Base-by-base conservation (phyloP, 768 basidiomycete species). In the Neoboletus magnificus region DNA sequence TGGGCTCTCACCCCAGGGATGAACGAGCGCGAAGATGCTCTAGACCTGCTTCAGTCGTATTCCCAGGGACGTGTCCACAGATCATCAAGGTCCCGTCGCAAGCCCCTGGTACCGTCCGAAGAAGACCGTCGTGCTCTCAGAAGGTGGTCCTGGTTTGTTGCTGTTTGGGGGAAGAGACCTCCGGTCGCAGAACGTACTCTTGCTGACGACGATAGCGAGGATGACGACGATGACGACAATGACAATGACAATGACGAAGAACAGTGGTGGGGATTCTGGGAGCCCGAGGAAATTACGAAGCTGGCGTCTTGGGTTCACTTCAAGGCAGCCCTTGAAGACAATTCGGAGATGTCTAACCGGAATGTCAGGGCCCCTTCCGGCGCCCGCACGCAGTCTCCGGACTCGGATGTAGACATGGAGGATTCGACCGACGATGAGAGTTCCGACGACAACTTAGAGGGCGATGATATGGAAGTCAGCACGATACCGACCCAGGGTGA, bases 61-160 rank as follows among this genome's bases (percentile, higher is more conserved):
- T 58, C 66, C 30, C 73, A 59, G 49, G 71, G 59, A 50, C 71
- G 57, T 48, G 53, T 57, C 41, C 70, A 70, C 43, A 76, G 65
- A 62, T 62, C 57, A 61, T 62, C 55, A 50, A 68, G 53, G 77
- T 77, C 62, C 54, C 70, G 50, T 57, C 79, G 68, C 62, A 79
- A 72, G 63, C 74, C 68, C 29, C 73, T 67, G 52, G 66, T 67
- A 27, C 72, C 69, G 30, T 76, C 76, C 9, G 69, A 73, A 30
- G 81, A 81, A 15, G 82, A 84, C n/a, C 74, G 83, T n/a, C 66
- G 68, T 22, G 70, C 74, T 33, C 69, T 86, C 67, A 78, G 68
- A 55, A 77, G 80, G 32, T 93, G 90, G 89, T 76, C 82, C 1
- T 90, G 86, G 86, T 87, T 89, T 66, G 63, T 93, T n/a, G 83